Percentiles rank a stretch among this genome's conserved stretches.
phyloP scores from a whole-genome alignment of 257 asterid genomes.

The Lithospermum erythrorhizon region DNA sequence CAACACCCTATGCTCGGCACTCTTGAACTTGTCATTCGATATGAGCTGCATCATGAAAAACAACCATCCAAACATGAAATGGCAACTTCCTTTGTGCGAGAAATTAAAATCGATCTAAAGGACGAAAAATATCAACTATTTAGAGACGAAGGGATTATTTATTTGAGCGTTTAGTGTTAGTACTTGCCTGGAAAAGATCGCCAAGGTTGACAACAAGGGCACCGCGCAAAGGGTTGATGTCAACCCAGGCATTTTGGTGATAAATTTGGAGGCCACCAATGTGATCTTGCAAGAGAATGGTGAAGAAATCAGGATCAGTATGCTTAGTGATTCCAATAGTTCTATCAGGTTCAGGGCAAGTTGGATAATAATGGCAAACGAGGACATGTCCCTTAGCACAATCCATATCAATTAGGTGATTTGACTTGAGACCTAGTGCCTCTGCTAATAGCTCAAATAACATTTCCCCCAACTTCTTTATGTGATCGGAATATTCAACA shows the following conservation, averaged over 20 bases:
- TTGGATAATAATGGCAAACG: constrained; percentile 14
- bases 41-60: constrained; percentile 9
- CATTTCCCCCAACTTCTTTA: constrained; percentile 2
- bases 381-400: constrained; percentile 16
- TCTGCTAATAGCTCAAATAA: constrained; percentile 11
- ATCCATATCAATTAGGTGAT: constrained; percentile 11
- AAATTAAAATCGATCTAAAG: no score
- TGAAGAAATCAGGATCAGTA: constrained; percentile 14
- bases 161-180: no score
- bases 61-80: no score
- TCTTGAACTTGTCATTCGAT: constrained; percentile 12
- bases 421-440: constrained; percentile 12
- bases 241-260: constrained; percentile 16
- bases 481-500: constrained; percentile 1
- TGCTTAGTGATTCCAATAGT: constrained; percentile 12
- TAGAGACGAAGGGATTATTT: not conserved
- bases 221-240: constrained; percentile 3
- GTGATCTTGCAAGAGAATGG: constrained; percentile 14
- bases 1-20: constrained; percentile 30
- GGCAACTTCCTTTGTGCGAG: no score
- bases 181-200: constrained; percentile 11
- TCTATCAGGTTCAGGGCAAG: constrained; percentile 14
- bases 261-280: constrained; percentile 15
- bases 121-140: not conserved
- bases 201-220: constrained; percentile 15